phyloP scores from a whole-genome alignment of 2,329 filamentous ascomycete genomes.

The Beauveria brongniartii region DNA sequence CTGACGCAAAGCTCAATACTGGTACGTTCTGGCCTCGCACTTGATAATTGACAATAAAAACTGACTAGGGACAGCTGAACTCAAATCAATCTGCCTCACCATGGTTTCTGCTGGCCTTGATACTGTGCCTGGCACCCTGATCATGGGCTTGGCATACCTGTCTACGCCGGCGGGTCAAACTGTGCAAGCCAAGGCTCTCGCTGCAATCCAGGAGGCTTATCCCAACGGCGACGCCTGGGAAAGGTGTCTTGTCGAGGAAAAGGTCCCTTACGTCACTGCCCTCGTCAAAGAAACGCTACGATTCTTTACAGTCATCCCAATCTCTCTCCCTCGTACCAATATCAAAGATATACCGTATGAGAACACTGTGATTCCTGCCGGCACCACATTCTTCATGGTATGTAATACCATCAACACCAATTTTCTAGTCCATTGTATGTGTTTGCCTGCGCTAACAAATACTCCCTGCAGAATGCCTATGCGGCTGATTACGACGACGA shows the following conservation, averaged over 20 bases:
- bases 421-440: background rate
- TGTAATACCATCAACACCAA: background rate
- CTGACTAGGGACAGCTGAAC: constrained; percentile 47
- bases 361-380: constrained; percentile 59
- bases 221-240: constrained; percentile 71
- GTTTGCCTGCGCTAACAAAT: background rate
- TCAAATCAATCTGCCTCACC: constrained; percentile 73
- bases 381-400: constrained; percentile 74
- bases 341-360: constrained; percentile 67
- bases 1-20: constrained; percentile 33
- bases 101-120: constrained; percentile 78
- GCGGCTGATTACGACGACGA: constrained; percentile 63
- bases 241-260: constrained; percentile 63
- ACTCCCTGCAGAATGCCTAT: constrained; percentile 52
- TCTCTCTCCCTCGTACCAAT: constrained; percentile 64
- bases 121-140: constrained; percentile 70
- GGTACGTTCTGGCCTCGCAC: constrained; percentile 15
- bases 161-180: constrained; percentile 58
- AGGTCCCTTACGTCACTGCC: constrained; percentile 67
- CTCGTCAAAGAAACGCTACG: constrained; percentile 71
- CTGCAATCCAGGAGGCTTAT: constrained; percentile 63
- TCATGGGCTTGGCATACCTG: constrained; percentile 72
- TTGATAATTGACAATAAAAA: background rate
- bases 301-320: constrained; percentile 72
- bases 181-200: constrained; percentile 61